Base-by-base conservation (phyloP, 306 rosid genomes). In the Hippophae tibetana region DNA sequence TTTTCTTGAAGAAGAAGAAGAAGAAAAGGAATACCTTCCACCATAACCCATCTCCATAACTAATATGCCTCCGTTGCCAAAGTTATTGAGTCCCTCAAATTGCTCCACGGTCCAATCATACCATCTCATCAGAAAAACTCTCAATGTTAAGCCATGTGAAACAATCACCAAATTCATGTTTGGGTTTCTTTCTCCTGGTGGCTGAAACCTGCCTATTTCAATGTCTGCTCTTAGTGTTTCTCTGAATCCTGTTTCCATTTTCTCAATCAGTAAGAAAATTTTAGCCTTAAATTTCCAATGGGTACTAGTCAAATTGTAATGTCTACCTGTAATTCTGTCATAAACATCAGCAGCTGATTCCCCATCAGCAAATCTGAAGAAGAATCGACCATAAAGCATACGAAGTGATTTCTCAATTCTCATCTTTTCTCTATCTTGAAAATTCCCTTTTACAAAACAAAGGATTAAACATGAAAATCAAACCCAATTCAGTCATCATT, bases 291-390 rank as follows among this genome's bases (percentile, higher is more conserved):
- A 31, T 31, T 31, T 31, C 38, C 4, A 31, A 31, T 2, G 38
- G 38, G 38, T 31, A 31, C 38, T 31, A 31, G 38, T 31, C 38
- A 31, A 4, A 31, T 31, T 31, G 38, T 31, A 31, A 31, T 31
- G 38, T 31, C 6, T 58, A 86, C 97, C 94, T 52, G 96, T 87
- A 60, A 90, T 85, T 76, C 98, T 85, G 14, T 90, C 98, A 43
- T 90, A 90, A 57, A 90, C 98, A 79, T 90, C 98, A 9, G 96
- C 96, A 1, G 98, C 96, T 2, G 96, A 90, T 76, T 90, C 96
- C 27, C 96, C 98, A 50, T 90, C 53, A 0, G 98, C 90, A 73
- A 90, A 90, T 42, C 98, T 81, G 53, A 81, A 90, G 72, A 90
- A 90, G 86, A 90, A 90, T 9, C 95, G 82, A 18, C 97, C 97